phyloP scores from a whole-genome alignment of 306 rosid genomes.

The Hippophae tibetana region DNA sequence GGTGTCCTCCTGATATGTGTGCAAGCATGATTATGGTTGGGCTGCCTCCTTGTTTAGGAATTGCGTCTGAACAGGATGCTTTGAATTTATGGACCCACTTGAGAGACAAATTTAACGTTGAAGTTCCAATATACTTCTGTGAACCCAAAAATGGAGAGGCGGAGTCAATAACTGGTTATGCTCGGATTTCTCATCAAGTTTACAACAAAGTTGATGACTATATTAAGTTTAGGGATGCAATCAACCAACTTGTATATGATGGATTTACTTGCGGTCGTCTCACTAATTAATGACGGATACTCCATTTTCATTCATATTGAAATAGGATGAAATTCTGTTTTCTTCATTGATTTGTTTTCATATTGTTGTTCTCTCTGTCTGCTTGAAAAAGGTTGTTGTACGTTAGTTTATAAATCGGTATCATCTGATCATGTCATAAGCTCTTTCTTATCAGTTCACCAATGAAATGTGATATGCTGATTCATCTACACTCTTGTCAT shows the following conservation, averaged over 20 bases:
- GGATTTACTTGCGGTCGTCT: slow-evolving; percentile 49
- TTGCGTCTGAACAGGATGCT: slow-evolving; percentile 45
- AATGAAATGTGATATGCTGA: too few species aligned
- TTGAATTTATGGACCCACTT: slow-evolving; percentile 45
- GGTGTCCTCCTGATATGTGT: slow-evolving; percentile 57
- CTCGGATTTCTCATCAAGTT: slow-evolving; percentile 68
- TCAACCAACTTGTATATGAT: slow-evolving; percentile 43
- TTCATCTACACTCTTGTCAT: too few species aligned
- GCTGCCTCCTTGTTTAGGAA: slow-evolving; percentile 56
- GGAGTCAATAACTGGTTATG: slow-evolving; percentile 42
- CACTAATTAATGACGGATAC: slow-evolving; percentile 30
- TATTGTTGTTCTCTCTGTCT: too few species aligned
- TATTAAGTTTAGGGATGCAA: slow-evolving; percentile 53
- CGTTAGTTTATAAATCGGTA: too few species aligned
- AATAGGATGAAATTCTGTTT: too few species aligned
- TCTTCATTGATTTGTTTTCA: too few species aligned
- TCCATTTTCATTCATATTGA: not conserved
- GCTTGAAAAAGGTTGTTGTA: too few species aligned
- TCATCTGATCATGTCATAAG: too few species aligned
- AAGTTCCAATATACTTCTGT: slow-evolving; percentile 52
- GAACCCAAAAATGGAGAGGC: slow-evolving; percentile 42
- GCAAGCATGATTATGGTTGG: slow-evolving; percentile 81
- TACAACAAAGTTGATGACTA: slow-evolving; percentile 66
- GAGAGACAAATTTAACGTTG: slow-evolving; percentile 57
- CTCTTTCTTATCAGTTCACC: too few species aligned